Evolutionary conservation across 148 eudicot species (phyloP), one percentile per base, ranked within the genome.

Genomic region (Nepenthes gracilis): DNA sequence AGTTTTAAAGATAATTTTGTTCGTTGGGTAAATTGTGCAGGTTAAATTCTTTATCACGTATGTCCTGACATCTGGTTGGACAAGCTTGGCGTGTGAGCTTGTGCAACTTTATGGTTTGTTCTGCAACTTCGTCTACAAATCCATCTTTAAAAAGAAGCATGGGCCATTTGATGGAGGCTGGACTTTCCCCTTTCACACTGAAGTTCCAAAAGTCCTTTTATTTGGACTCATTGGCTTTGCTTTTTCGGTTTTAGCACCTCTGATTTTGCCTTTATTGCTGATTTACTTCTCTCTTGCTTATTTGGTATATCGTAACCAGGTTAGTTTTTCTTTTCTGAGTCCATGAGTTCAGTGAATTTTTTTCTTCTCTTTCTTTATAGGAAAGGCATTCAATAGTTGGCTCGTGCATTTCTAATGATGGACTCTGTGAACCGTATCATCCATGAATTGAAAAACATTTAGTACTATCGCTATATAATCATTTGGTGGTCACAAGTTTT

Each of bases 221-320:
- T 85, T 94, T 63, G 92, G 87, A 35, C 82, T 94, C 56, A 71
- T 94, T 55, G 99, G 99, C 54, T 79, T 94, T 67, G 78, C 70
- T n/a, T 85, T 80, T 65, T 81, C 90, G 43, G 55, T 83, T 57
- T 69, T 90, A 75, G 85, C 97, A 9, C 99, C 99, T 59, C 65
- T 89, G 67, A 89, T 94, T 55, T 71, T 89, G 69, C 97, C 95
- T 11, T 74, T 89, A 70, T 67, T 94, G 77, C 78, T 94, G 67
- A 70, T 94, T 60, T 94, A 86, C 80, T 94, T 79, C 70, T 80
- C 75, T 58, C 84, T 94, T 67, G 97, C 97, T 6, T 86, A 76
- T 73, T 83, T 94, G 7, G 93, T 94, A 63, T 94, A 89, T 60
- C 87, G 97, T 58, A 94, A 94, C 72, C 97, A 94, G 99, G 99